Evolutionary conservation across 805 yeast genomes (phyloP), one percentile per base, ranked within the genome.

Genomic region (Blastobotrys chiropterorum): DNA sequence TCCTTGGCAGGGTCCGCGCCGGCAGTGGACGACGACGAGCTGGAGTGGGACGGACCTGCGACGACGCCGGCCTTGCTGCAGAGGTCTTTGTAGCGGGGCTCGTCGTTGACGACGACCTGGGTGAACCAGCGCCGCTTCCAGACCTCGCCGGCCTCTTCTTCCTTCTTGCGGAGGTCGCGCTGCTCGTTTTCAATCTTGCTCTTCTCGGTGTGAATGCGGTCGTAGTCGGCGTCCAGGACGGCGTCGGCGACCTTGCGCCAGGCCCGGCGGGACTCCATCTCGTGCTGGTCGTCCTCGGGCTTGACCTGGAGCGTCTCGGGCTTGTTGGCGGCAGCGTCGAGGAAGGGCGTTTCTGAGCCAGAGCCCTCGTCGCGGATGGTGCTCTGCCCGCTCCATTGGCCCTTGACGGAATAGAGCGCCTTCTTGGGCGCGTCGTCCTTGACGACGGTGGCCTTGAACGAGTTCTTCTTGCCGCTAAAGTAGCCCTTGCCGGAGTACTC

Each of bases 401-500:
- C 99, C 46, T 74, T 62, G 54, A 94, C 83, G 14, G 95, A 86
- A 70, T 79, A 86, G 51, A 89, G 70, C 58, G 78, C 79, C 51
- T 72, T 64, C n/a, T 58, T 57, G 11, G 75, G 69, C 34, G 77
- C 73, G n/a, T 77, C 72, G 63, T 78, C 79, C 60, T 77, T 78
- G 66, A 66, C 86, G 54, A 94, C 76, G 64, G 92, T 79, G 21
- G 96, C 96, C 71, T 90, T 94, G 73, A 85, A 89, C 15, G 90
- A 71, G 72, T 94, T 90, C 74, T 90, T 92, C 76, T 90, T 92
- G 62, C 99, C 99, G 17, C 89, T 79, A 65, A 94, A 89, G 72
- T 90, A 94, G 31, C 99, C 99, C 69, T 94, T 82, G 34, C 99
- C 99, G 39, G 86, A 76, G 70, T 79, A 94, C 62, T 87, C 96